Evolutionary conservation across 2,329 filamentous ascomycete genomes (phyloP).

Genomic region (Penicillium sp.): DNA sequence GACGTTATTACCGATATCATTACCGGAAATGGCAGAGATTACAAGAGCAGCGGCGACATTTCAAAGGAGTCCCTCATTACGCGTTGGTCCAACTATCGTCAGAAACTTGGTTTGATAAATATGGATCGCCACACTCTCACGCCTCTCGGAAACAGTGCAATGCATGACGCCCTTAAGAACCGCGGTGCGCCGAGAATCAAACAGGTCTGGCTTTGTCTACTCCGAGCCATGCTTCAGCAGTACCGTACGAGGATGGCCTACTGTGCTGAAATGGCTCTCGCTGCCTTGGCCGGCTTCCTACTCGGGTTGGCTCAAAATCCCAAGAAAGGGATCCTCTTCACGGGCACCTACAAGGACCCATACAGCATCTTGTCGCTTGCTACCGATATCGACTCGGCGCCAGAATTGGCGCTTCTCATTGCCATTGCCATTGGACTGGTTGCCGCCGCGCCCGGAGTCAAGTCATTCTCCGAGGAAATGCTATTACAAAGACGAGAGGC

Average conservation of each 20-base stretch:
- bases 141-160: constrained; percentile 24
- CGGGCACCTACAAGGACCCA: background rate
- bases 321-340: constrained; percentile 11
- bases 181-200: constrained; percentile 46
- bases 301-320: constrained; percentile 2
- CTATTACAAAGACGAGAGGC: constrained; percentile 9
- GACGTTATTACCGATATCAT: constrained; percentile 61
- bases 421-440: constrained; percentile 8
- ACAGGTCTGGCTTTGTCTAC: constrained; percentile 53
- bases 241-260: constrained; percentile 36
- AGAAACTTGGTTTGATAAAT: background rate
- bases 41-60: constrained; percentile 6
- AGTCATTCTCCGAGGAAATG: constrained; percentile 10
- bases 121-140: constrained; percentile 7
- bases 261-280: constrained; percentile 9
- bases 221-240: constrained; percentile 55
- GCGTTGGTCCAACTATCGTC: constrained; percentile 1
- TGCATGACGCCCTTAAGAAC: constrained; percentile 46
- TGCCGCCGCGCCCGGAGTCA: constrained; percentile 7
- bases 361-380: constrained; percentile 7
- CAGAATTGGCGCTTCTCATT: constrained; percentile 7
- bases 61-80: constrained; percentile 4
- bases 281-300: constrained; percentile 8
- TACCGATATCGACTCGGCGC: background rate
- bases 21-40: constrained; percentile 23